Percentiles rank a stretch among this genome's conserved stretches.
Evolutionary conservation across 1,284 basidiomycete species (phyloP).

Genomic region (Ganoderma multipileum): DNA sequence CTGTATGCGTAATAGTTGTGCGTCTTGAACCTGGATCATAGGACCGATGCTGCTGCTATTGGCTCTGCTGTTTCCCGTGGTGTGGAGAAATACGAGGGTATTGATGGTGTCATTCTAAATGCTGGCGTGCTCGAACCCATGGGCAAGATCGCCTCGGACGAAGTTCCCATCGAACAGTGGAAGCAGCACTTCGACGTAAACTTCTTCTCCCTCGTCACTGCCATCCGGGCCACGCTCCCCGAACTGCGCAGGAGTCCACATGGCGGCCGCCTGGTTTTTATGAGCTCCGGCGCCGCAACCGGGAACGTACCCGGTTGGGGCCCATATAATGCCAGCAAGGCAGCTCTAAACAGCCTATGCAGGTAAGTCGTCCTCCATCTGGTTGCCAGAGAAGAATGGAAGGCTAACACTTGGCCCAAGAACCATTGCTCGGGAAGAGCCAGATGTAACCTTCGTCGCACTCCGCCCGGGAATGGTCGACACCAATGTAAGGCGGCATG

Average conservation of each 20-base stretch:
- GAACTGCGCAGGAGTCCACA: conserved; percentile 64
- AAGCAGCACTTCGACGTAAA: conserved; percentile 80
- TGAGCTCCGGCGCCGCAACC: conserved; percentile 83
- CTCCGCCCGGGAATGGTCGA: conserved; percentile 88
- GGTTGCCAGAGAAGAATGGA: not conserved
- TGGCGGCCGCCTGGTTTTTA: conserved; percentile 76
- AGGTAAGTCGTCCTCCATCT: conserved; percentile 49
- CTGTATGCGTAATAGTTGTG: conserved; percentile 20
- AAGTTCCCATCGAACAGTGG: conserved; percentile 56
- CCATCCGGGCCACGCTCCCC: conserved; percentile 71
- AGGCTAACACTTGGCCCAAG: conserved; percentile 44
- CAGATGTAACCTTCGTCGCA: conserved; percentile 74
- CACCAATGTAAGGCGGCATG: conserved; percentile 57
- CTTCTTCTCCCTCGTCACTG: conserved; percentile 80
- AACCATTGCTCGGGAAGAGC: conserved; percentile 85
- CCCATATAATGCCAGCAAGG: conserved; percentile 83
- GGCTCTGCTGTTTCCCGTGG: conserved; percentile 55
- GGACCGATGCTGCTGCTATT: conserved; percentile 66
- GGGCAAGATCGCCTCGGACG: conserved; percentile 47
- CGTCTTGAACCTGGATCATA: conserved; percentile 36
- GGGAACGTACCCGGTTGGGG: conserved; percentile 76
- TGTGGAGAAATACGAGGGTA: conserved; percentile 57
- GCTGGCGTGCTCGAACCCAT: conserved; percentile 73
- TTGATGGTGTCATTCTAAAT: conserved; percentile 84
- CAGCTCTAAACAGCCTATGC: conserved; percentile 86